Conservation (phyloP, 164 flowering plant species). For the Tetracentron sinense region DNA sequence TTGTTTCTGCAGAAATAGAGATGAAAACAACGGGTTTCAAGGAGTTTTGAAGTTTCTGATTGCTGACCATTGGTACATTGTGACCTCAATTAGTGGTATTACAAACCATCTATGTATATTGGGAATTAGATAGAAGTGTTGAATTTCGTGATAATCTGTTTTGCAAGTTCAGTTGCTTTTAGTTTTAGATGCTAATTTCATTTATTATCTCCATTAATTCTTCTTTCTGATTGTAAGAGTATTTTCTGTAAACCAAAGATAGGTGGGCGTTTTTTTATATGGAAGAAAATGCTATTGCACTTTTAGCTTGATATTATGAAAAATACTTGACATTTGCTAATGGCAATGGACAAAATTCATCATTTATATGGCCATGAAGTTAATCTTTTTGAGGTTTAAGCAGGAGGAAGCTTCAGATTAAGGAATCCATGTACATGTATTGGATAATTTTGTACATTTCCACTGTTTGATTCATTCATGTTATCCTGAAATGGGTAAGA, state of each 20-base stretch:
- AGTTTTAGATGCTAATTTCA: conserved; percentile 12
- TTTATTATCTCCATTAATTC: not conserved
- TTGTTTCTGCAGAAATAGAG: conserved; percentile 21
- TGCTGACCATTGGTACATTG: conserved; percentile 16
- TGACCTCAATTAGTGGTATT: conserved; percentile 20
- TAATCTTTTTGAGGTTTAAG: no score
- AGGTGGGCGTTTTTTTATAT: not conserved
- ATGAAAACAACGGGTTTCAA: not conserved
- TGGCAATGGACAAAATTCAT: not conserved
- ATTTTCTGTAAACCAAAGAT: no score
- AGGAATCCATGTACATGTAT: not conserved
- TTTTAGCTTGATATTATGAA: not conserved
- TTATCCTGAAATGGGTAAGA: not conserved
- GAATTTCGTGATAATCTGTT: conserved; percentile 1
- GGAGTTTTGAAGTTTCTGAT: conserved; percentile 4
- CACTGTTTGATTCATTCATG: not conserved
- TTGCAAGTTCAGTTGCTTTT: conserved; percentile 3
- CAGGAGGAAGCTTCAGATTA: not conserved
- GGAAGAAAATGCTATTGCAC: not conserved
- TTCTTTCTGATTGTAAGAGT: not conserved
- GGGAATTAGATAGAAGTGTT: conserved; percentile 11
- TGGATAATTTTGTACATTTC: not conserved
- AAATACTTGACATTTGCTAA: not conserved
- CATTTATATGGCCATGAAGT: not conserved
- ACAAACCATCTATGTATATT: conserved; percentile 10